Base-by-base conservation (phyloP, 2,329 filamentous ascomycete species). In the Cordyceps cicadae region DNA sequence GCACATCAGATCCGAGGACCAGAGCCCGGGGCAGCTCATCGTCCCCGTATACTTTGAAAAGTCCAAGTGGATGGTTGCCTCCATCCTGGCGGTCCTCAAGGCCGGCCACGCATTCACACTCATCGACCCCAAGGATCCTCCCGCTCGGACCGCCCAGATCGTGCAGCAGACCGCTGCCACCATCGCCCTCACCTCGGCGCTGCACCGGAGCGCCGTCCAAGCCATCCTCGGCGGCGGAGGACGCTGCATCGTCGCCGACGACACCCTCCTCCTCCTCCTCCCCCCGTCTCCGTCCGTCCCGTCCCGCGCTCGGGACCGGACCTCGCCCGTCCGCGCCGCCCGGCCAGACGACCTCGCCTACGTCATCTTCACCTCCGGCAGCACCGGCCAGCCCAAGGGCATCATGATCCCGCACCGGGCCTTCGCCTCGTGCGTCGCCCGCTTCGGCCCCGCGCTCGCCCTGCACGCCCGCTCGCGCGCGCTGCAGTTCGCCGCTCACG, bases 371-470 rank as follows among this genome's bases (percentile, higher is more conserved):
- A 54, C 53, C 17, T 54, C 53, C 12, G 53, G 53, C 5, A 54
- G 53, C 19, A 54, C 53, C 1, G 53, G 66, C 2, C 61, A 63
- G 12, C 64, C 68, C 3, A 70, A 70, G 37, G 68, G 68, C 24
- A 64, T 65, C 3, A 62, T 66, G 5, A 62, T 65, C 34, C 61
- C 58, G n/a, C 67, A 67, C 21, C 19, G 50, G 3, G 53, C 63
- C 24, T 63, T 64, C 19, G 59, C 55, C 21, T 64, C 51, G 34
- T 58, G 63, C n/a, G 58, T 63, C 60, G 51, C 32, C n/a, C 64
- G 57, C 21, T 67, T 59, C 51, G 54, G 63, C 3, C 60, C 63
- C 12, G 50, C 58, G 2, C 52, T 66, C 7, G 63, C 64, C 9
- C 64, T 66, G 48, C 59, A 32, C 3, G 21, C 19, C 12, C 54